Conservation (phyloP, 495 filamentous ascomycete species). For the Penicillium tannophilum region DNA sequence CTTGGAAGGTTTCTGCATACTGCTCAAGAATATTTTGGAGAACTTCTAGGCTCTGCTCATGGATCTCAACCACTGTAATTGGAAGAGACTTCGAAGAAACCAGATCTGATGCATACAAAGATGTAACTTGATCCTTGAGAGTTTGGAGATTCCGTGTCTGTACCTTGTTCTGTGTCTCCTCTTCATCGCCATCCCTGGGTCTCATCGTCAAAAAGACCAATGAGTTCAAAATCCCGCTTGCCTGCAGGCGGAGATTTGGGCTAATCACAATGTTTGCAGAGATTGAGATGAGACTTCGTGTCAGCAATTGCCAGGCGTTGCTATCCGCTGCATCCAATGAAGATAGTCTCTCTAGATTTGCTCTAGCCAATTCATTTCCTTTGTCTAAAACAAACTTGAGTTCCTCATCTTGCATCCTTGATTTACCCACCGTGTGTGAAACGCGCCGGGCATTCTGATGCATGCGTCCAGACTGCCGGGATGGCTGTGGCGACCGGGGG, state of each 20-base stretch:
- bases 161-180: conserved; percentile 47
- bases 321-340: conserved; percentile 56
- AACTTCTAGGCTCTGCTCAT: conserved; percentile 77
- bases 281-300: conserved; percentile 64
- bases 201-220: conserved; percentile 60
- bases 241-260: conserved; percentile 67
- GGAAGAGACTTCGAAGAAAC: conserved; percentile 34
- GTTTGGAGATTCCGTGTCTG: conserved; percentile 73
- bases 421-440: conserved; percentile 46
- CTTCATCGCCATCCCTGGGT: conserved; percentile 31
- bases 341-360: conserved; percentile 78
- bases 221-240: conserved; percentile 73
- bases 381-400: conserved; percentile 78
- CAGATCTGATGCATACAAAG: conserved; percentile 46
- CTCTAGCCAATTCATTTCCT: conserved; percentile 71
- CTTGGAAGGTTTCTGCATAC: conserved; percentile 78
- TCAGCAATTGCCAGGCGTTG: conserved; percentile 77
- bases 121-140: conserved; percentile 57
- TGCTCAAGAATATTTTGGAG: conserved; percentile 83
- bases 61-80: conserved; percentile 72
- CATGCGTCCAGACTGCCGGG: conserved; percentile 31
- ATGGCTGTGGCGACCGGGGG: conserved; percentile 33
- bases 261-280: conserved; percentile 56
- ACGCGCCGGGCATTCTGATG: conserved; percentile 65
- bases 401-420: conserved; percentile 49